Evolutionary conservation across 2,329 filamentous ascomycete species (phyloP), one percentile per base, ranked within the genome.

Genomic region (Colletotrichum musae): DNA sequence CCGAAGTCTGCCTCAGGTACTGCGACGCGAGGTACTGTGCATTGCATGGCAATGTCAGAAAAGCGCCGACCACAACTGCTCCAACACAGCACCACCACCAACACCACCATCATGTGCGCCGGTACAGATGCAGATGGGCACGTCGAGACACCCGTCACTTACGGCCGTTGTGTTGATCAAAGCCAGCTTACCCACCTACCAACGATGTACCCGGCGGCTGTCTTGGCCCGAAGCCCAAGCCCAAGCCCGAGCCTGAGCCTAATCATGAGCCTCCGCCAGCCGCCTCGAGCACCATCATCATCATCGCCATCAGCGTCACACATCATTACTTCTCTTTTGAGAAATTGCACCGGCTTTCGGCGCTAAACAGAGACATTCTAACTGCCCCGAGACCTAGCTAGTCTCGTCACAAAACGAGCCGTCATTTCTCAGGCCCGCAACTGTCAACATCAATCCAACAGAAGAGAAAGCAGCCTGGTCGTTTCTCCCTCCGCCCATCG

Each of bases 341-440:
- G 32, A 36, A 36, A 36, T 36, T 54, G 6, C 16, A 28, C 47
- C 48, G 10, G 36, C 32, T 32, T 28, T 61, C 21, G 47, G 48
- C 65, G 47, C 65, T 64, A 54, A 59, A 50, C 41, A 65, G 65
- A 59, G 60, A 65, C 54, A 68, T 18, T n/a, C 53, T 41, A 64
- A 39, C 48, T 64, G 39, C 64, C 60, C 59, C 59, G 45, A 68
- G 26, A 48, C 60, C 50, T 50, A 15, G 41, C 50, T 50, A 15
- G 41, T 58, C 32, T 65, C n/a, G 24, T n/a, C 15, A 53, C 36
- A 59, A 43, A 59, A 58, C 54, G 65, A 56, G 26, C 48, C 60
- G 24, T 58, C 28, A 54, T 28, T 18, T 48, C 47, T 57, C 13
- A 28, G 16, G 21, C 36, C 50, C 28, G 36, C 26, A 53, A 52